Base-by-base conservation (phyloP, 768 basidiomycete genomes). In the Pleurotus sapidus region DNA sequence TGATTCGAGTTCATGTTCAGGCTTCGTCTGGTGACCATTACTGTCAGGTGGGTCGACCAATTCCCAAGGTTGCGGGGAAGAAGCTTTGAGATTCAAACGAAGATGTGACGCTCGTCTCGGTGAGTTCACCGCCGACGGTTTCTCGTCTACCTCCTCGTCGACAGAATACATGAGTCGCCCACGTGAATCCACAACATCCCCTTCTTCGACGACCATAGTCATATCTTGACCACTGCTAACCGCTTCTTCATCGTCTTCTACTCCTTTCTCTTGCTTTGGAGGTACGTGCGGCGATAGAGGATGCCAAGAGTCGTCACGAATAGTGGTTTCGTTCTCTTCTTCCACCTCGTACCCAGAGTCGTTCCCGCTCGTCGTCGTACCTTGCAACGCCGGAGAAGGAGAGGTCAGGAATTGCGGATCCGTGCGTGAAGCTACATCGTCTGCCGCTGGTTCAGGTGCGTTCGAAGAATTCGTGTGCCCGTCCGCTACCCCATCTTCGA, bases 41-140 rank as follows among this genome's bases (percentile, higher is more conserved):
- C 73, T 73, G 37, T 73, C 65, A 4, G 82, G 81, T 11, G 81
- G 82, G 42, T 77, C 75, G 20, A 81, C 67, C 46, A 79, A 72
- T 42, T 89, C 88, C 89, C 89, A 91, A 14, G 83, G 83, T 60
- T 83, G 83, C 43, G 88, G 83, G 27, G 85, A 80, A 17, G 79
- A 72, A 15, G 76, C 67, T 60, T 78, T 79, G 53, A 81, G 68
- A 64, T 82, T 75, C 60, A 83, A 70, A 46, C 75, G 76, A 51
- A 86, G 74, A 68, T 80, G 79, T 37, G 78, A 75, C 39, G 70
- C 65, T 54, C 73, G 70, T 39, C 72, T 57, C 23, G 68, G 62
- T 24, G 72, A 71, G 42, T 64, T 59, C 58, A 58, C 59, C 49
- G 68, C 65, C 43, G 68, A 38, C 49, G 64, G 49, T 63, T 68